phyloP scores from a whole-genome alignment of 2,329 filamentous ascomycete genomes.

The Mycogone perniciosa region DNA sequence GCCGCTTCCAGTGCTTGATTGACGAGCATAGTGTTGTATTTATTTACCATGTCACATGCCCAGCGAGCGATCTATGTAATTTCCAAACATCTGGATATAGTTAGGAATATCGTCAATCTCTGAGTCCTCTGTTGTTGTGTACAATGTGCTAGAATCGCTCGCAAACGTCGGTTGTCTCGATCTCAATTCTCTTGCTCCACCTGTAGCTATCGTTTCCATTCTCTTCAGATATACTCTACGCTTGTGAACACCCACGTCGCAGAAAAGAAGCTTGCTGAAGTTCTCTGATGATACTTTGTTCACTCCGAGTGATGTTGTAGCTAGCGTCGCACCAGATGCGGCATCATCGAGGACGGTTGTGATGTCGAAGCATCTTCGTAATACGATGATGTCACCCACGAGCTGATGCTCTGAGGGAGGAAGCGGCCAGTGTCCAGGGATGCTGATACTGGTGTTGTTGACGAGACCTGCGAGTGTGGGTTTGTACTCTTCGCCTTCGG shows the following conservation, averaged over 20 bases:
- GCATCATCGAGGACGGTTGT: not conserved
- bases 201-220: not conserved
- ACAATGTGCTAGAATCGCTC: no score
- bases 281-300: not conserved
- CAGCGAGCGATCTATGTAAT: no score
- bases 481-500: not conserved
- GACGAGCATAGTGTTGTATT: no score
- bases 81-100: no score
- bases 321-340: not conserved
- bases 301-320: not conserved
- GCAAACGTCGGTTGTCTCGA: not conserved
- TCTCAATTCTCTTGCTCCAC: not conserved
- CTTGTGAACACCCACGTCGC: slow-evolving; percentile 19
- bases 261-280: slow-evolving; percentile 16
- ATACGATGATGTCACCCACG: not conserved
- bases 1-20: not conserved
- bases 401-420: not conserved
- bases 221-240: slow-evolving; percentile 15
- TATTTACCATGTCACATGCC: no score
- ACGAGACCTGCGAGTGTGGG: not conserved
- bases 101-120: no score
- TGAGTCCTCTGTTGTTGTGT: no score
- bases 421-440: slow-evolving; percentile 4
- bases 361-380: not conserved
- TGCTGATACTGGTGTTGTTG: no score